phyloP scores from a whole-genome alignment of 805 yeast species.

The Blastobotrys attinorum region DNA sequence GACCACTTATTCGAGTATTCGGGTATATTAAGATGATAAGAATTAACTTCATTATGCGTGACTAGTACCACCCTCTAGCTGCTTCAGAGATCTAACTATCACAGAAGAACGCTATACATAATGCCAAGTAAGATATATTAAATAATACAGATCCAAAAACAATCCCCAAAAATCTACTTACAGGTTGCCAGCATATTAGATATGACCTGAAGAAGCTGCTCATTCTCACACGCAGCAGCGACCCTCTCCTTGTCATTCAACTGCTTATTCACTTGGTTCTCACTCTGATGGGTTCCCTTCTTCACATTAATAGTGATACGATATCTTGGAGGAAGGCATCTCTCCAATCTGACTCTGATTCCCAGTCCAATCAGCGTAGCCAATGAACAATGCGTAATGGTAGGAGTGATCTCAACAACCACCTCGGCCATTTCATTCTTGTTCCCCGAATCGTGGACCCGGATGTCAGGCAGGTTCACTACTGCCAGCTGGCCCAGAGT shows the following conservation, averaged over 20 bases:
- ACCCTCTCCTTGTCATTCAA: conserved; percentile 95
- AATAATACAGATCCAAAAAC: neutral
- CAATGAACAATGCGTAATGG: conserved; percentile 93
- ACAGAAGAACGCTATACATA: too few relatives aligned
- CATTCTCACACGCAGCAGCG: conserved; percentile 97
- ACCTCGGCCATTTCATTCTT: conserved; percentile 60
- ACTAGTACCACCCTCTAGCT: too few relatives aligned
- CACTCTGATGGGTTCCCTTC: conserved; percentile 93
- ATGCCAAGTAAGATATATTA: too few relatives aligned
- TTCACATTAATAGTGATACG: conserved; percentile 73
- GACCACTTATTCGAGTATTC: too few relatives aligned
- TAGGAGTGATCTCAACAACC: conserved; percentile 82
- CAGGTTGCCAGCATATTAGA: conserved; percentile 89
- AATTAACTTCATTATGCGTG: too few relatives aligned
- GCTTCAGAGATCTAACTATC: too few relatives aligned
- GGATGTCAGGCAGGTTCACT: conserved; percentile 75
- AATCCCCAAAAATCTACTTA: conserved; percentile 2
- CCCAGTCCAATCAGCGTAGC: conserved; percentile 96
- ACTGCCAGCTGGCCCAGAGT: conserved; percentile 92
- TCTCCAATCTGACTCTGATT: conserved; percentile 80
- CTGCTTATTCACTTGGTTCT: conserved; percentile 91
- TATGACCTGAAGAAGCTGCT: conserved; percentile 81
- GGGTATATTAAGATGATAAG: too few relatives aligned
- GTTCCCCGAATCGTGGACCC: conserved; percentile 52
- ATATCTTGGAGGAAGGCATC: conserved; percentile 80